A percentile compares a stretch with the other conserved stretches of the same genome.
These are phyloP conservation scores for Lecanicillium sp. DNA, from an alignment of 2,329 filamentous ascomycete species.

Conservation along the genomic window DNA sequence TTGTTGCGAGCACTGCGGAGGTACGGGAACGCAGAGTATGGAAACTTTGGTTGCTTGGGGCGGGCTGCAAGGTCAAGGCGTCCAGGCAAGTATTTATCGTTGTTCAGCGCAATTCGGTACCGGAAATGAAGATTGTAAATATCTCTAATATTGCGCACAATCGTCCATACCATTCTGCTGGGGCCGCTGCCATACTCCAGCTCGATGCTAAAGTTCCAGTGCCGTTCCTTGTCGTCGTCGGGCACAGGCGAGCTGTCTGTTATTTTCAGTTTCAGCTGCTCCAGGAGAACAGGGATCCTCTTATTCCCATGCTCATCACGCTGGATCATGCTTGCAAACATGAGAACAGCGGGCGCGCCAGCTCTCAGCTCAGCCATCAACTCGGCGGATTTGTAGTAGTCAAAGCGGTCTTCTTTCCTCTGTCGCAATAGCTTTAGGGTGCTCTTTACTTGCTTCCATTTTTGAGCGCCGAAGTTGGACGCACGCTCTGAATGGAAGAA, in stretches of 20 bases:
- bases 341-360: slow-evolving; percentile 85
- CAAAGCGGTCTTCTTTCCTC: slow-evolving; percentile 81
- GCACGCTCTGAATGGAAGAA: slow-evolving; percentile 61
- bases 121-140: slow-evolving; percentile 90
- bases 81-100: slow-evolving; percentile 73
- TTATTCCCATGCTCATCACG: slow-evolving; percentile 93
- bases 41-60: slow-evolving; percentile 84
- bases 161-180: slow-evolving; percentile 94
- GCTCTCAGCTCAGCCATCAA: slow-evolving; percentile 92
- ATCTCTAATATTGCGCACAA: slow-evolving; percentile 79
- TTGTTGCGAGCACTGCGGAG: slow-evolving; percentile 73
- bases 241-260: slow-evolving; percentile 70
- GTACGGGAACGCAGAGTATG: slow-evolving; percentile 83
- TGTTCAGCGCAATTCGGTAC: slow-evolving; percentile 81
- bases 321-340: slow-evolving; percentile 96
- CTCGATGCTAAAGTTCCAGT: slow-evolving; percentile 84
- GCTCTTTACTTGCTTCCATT: slow-evolving; percentile 90
- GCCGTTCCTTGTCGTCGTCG: slow-evolving; percentile 57
- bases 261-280: slow-evolving; percentile 86
- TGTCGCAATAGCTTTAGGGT: slow-evolving; percentile 74
- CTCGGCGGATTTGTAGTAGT: slow-evolving; percentile 92
- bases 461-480: slow-evolving; percentile 69
- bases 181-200: slow-evolving; percentile 94
- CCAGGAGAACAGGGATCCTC: slow-evolving; percentile 87
- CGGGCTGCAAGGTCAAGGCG: slow-evolving; percentile 58